Percentiles rank a stretch among this genome's conserved stretches.
phyloP scores from a whole-genome alignment of 2,329 filamentous ascomycete species.

The Dothideomycetes sp. region DNA sequence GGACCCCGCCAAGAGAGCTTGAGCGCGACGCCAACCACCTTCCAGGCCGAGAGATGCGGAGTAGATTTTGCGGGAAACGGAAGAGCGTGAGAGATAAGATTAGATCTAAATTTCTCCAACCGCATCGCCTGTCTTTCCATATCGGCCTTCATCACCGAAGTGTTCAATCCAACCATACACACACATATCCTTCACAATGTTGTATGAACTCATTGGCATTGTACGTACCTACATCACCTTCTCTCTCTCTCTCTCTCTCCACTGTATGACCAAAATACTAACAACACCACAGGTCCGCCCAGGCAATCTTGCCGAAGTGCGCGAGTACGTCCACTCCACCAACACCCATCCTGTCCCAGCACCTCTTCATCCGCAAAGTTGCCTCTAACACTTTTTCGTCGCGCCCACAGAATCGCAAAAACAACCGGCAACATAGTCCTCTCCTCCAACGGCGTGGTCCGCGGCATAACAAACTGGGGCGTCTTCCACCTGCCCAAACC shows the following conservation, averaged over 20 bases:
- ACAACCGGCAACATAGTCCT: conserved; percentile 78
- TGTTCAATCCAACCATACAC: too few species aligned
- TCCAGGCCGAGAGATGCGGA: not conserved
- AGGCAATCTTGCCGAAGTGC: conserved; percentile 79
- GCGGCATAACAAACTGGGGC: conserved; percentile 92
- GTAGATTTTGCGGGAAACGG: not conserved
- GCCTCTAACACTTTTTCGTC: too few species aligned
- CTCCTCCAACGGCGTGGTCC: conserved; percentile 75
- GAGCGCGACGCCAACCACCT: not conserved
- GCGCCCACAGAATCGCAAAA: conserved; percentile 83
- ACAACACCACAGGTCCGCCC: conserved; percentile 65
- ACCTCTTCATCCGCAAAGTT: conserved; percentile 6
- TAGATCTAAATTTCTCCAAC: conserved; percentile 11
- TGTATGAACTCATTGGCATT: conserved; percentile 96
- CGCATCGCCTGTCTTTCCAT: too few species aligned
- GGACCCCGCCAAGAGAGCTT: not conserved
- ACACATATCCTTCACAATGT: conserved; percentile 48
- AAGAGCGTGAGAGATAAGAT: conserved; percentile 2
- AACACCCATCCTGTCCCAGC: conserved; percentile 12
- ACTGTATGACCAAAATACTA: conserved; percentile 18
- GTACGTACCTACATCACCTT: too few species aligned
- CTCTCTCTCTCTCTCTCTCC: not conserved
- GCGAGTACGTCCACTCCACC: conserved; percentile 60
- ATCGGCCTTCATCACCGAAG: too few species aligned
- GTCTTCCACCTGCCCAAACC: conserved; percentile 77